Conservation (phyloP, 768 basidiomycete species). For the Infundibulicybe gibba region DNA sequence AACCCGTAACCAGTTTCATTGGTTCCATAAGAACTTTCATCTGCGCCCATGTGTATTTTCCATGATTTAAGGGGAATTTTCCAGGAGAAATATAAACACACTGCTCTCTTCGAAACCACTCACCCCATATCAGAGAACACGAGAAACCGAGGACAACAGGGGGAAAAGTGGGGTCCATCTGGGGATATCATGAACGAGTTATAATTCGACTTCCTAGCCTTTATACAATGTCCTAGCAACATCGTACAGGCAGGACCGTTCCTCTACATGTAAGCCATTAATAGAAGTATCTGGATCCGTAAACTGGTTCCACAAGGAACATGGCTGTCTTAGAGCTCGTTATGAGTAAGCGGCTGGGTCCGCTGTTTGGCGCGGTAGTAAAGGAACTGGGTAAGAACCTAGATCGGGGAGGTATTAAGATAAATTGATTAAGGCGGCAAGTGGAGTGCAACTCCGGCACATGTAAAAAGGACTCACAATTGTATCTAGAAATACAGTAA, state of each 20-base stretch:
- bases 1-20: too few species aligned
- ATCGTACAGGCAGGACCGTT: too few species aligned
- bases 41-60: too few species aligned
- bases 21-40: too few species aligned
- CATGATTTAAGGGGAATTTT: too few species aligned
- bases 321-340: not conserved
- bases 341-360: constrained; percentile 9
- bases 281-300: not conserved
- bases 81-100: too few species aligned
- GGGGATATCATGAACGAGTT: constrained; percentile 17
- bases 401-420: constrained; percentile 4
- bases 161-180: constrained; percentile 25
- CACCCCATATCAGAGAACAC: constrained; percentile 17
- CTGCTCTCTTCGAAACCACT: too few species aligned
- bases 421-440: constrained; percentile 6
- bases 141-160: constrained; percentile 22
- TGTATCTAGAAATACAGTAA: constrained; percentile 79
- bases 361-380: constrained; percentile 59
- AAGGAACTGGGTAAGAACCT: constrained; percentile 86
- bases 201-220: constrained; percentile 1
- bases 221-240: not conserved
- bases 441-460: constrained; percentile 4
- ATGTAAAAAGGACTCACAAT: constrained; percentile 47
- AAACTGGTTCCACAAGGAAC: not conserved
- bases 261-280: not conserved